Evolutionary conservation across 1,139 yeast species (phyloP), one percentile per base, ranked within the genome.

Genomic region (Kurtzmaniella quercitrusa): DNA sequence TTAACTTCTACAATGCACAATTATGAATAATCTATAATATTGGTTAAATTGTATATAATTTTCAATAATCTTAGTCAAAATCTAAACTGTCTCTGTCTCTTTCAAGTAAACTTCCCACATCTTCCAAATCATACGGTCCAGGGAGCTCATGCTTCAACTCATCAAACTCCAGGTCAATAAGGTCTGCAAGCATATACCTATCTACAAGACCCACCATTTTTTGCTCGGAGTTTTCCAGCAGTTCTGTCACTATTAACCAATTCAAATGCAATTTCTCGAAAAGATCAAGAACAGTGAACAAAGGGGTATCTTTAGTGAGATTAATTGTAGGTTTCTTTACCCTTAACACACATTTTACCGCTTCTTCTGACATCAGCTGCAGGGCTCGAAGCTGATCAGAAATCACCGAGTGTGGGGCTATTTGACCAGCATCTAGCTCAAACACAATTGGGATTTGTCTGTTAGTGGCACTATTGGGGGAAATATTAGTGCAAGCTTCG

Each of bases 181-280:
- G 50, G 6, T 52, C 50, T 3, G 73, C 57, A 9, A 72, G 48
- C 11, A 67, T 57, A 42, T 65, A 72, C 42, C 77, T 49, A 49
- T 72, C 77, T 5, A 71, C 58, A 46, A 69, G 71, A 3, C 78
- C 78, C 18, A 59, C 47, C 63, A 70, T 60, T 4, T 48, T 38
- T n/a, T 51, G 50, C 17, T 51, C 50, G 2, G 35, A 15, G 20
- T 35, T 32, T 33, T 42, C 46, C n/a, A 57, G 47, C 21, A 50
- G 47, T 28, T 54, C 54, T 39, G 60, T 55, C 7, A 72, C 54
- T 1, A 63, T 57, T 9, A 67, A 52, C 46, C 67, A 65, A 51
- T 72, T 72, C 47, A 71, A 47, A 41, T 66, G 63, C 43, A 72
- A 53, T 45, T 68, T 66, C 43, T 72, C 77, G 50, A 72, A 71